Percentiles rank a stretch among this genome's conserved stretches.
Evolutionary conservation across 176 grass and related monocot genomes (phyloP).

Genomic region (Phyllostachys edulis): DNA sequence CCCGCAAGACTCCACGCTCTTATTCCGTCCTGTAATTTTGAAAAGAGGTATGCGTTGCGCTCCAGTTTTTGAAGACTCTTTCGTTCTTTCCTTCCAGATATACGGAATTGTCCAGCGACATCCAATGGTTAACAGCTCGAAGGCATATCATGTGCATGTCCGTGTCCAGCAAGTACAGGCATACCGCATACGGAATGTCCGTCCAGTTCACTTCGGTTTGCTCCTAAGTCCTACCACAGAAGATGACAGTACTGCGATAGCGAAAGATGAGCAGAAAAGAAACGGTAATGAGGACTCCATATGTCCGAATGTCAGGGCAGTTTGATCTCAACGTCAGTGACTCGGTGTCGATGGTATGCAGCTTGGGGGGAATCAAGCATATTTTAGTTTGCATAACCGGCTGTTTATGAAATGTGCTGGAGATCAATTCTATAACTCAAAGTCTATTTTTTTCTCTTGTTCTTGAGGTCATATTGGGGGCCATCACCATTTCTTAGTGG

Average conservation of each 20-base stretch:
- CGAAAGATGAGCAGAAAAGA: slow-evolving; percentile 4
- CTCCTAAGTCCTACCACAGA: background rate
- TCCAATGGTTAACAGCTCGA: background rate
- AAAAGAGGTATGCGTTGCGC: too few species aligned
- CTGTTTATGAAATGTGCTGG: background rate
- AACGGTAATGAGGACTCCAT: background rate
- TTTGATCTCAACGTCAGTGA: slow-evolving; percentile 37
- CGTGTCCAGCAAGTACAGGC: too few species aligned
- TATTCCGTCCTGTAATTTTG: too few species aligned
- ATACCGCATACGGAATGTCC: too few species aligned
- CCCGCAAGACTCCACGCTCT: too few species aligned
- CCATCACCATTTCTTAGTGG: background rate
- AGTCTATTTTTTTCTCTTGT: background rate
- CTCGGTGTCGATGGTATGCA: background rate
- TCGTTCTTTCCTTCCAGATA: too few species aligned
- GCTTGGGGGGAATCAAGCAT: background rate
- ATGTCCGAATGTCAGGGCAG: slow-evolving; percentile 29
- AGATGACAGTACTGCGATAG: background rate
- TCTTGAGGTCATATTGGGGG: background rate
- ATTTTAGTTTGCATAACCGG: background rate
- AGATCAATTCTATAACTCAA: background rate
- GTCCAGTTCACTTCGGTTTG: too few species aligned
- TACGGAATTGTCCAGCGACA: too few species aligned
- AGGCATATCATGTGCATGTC: too few species aligned
- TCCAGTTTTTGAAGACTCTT: too few species aligned